Conservation (phyloP, 2,329 filamentous ascomycete species). For the Fusarium sp. region DNA sequence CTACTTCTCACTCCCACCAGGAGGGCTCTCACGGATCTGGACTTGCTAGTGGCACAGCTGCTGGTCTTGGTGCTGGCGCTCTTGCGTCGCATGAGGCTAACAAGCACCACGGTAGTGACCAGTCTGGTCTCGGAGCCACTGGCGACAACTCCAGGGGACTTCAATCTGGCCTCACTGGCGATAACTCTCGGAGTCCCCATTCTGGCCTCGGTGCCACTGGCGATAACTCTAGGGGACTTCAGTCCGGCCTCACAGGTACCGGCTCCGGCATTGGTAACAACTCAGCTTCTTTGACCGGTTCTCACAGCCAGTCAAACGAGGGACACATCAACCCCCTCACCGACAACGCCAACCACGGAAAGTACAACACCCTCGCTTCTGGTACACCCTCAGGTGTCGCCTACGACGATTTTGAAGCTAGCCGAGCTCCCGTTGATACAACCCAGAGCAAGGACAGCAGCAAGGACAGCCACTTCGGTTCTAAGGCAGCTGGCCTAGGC, state of each 20-base stretch:
- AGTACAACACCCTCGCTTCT: constrained; percentile 42
- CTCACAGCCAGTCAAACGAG: not conserved
- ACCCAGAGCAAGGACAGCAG: not conserved
- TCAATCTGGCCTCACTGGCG: not conserved
- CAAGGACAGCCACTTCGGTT: not conserved
- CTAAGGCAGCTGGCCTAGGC: constrained; percentile 6
- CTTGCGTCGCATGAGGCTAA: constrained; percentile 14
- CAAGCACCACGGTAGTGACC: not conserved
- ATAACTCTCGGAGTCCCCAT: too few species aligned
- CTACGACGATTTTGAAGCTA: not conserved
- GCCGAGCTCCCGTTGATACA: not conserved
- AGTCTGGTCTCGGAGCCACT: not conserved
- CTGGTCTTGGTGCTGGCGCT: constrained; percentile 25
- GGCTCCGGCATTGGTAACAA: not conserved
- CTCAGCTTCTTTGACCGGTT: not conserved
- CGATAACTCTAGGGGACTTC: not conserved
- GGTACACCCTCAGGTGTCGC: constrained; percentile 37
- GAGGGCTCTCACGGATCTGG: not conserved
- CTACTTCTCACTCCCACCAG: not conserved
- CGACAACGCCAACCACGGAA: constrained; percentile 34
- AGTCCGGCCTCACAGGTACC: not conserved
- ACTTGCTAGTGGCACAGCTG: constrained; percentile 16
- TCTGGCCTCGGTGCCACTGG: not conserved
- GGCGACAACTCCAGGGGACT: not conserved
- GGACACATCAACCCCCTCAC: constrained; percentile 6